Base-by-base conservation (phyloP, 2,329 filamentous ascomycete species). In the Knoxdaviesia capensis region DNA sequence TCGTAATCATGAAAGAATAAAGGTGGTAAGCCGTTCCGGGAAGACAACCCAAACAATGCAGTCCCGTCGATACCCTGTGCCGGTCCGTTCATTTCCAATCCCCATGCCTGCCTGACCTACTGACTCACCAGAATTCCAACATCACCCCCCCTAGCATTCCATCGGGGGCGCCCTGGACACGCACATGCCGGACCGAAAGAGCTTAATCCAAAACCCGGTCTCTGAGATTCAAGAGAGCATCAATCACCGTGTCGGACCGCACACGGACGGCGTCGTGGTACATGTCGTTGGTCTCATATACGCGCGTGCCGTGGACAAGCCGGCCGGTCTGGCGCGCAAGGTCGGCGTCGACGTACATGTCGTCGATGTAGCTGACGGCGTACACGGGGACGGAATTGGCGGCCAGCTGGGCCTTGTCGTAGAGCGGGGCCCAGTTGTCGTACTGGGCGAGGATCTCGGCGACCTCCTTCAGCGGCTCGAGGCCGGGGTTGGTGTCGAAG, bases 311-410 rank as follows among this genome's bases (percentile, higher is more conserved):
- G 54, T 73, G 79, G 54, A 94, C 81, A 52, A 77, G 71, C 36
- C 62, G 62, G 7, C 83, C 84, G 10, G 85, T 92, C 50, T 80
- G 74, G 50, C 72, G 68, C 6, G 82, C 80, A 43, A 86, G 62
- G 6, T 74, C 73, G 49, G 73, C 81, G 53, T 92, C 81, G 31
- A 96, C 87, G 52, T 92, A 94, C 82, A 94, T 90, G 54, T 94
- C 86, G 47, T 94, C 80, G 5, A 84, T 57, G 50, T 81, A 96
- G 2, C 75, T 80, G 1, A 82, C 84, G 1, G 86, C 80, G 53
- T 90, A 94, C 0, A 93, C 75, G 0, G 88, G 87, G 0, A 94
- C 83, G 45, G 77, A 66, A 52, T 94, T 94, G 51, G 68, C 71
- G 11, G 67, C 69, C 39, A 94, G 64, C 56, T 82, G 78, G 42